Conservation (phyloP, 345 rosid species). For the Corymbia maculata region DNA sequence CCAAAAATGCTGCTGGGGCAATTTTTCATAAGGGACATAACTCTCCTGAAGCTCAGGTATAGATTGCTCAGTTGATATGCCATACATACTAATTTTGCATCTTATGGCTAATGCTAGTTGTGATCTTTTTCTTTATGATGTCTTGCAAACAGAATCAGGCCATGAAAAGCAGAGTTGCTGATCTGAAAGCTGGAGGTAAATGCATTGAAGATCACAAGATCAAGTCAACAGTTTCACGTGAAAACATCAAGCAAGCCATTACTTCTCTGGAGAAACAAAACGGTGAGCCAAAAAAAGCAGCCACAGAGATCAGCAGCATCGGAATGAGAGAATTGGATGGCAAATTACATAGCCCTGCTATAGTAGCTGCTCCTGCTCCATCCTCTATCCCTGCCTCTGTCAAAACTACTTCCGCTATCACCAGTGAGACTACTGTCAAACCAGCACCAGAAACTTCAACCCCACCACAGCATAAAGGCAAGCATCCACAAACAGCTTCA, state of each 20-base stretch:
- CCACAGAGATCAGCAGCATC: neutral
- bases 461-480: neutral
- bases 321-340: neutral
- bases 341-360: neutral
- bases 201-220: constrained; percentile 6
- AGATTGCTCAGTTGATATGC: neutral
- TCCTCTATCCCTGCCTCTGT: neutral
- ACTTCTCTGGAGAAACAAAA: neutral
- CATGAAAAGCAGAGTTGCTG: neutral
- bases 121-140: neutral
- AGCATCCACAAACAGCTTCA: neutral
- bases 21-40: neutral
- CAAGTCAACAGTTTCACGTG: neutral
- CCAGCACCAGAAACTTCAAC: neutral
- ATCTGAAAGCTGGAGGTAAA: constrained; percentile 1
- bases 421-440: neutral
- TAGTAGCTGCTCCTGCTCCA: neutral
- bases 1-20: constrained; percentile 1
- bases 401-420: neutral
- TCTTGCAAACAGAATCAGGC: constrained; percentile 4
- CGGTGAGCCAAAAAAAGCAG: neutral
- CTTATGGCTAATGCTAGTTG: neutral
- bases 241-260: neutral
- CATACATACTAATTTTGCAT: neutral
- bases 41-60: constrained; percentile 4